Evolutionary conservation across 176 grass and related monocot species (phyloP).

Genomic region (Stipa capillata): DNA sequence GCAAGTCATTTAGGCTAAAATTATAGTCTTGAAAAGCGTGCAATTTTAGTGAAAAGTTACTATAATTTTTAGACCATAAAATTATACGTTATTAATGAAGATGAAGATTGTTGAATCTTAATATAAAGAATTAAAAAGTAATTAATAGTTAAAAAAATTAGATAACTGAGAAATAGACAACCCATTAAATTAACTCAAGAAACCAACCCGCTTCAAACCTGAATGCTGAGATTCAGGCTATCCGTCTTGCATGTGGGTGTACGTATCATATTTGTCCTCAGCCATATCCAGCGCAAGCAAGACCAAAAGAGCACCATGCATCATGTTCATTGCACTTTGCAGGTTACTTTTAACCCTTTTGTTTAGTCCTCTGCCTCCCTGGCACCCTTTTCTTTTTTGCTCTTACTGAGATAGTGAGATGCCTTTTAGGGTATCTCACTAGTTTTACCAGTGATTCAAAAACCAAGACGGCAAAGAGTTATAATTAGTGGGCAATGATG

Average conservation of each 20-base stretch:
- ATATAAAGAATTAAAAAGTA: no score
- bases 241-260: background rate
- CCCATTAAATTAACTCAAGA: no score
- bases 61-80: no score
- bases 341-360: background rate
- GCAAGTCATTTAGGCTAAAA: no score
- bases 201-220: no score
- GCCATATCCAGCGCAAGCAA: conserved; percentile 5
- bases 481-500: conserved; percentile 16
- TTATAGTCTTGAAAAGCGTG: no score
- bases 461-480: background rate
- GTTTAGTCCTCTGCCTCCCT: background rate
- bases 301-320: conserved; percentile 21
- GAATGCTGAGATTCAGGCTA: no score
- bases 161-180: no score
- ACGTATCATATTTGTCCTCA: background rate
- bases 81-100: no score
- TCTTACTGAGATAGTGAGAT: background rate
- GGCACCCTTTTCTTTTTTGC: background rate
- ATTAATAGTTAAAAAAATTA: no score
- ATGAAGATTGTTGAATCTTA: no score
- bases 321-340: conserved; percentile 1
- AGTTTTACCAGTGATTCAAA: background rate
- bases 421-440: conserved; percentile 8
- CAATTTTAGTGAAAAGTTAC: no score